Base-by-base conservation (phyloP, 805 yeast species). In the Groenewaldozyma tartarivorans region DNA sequence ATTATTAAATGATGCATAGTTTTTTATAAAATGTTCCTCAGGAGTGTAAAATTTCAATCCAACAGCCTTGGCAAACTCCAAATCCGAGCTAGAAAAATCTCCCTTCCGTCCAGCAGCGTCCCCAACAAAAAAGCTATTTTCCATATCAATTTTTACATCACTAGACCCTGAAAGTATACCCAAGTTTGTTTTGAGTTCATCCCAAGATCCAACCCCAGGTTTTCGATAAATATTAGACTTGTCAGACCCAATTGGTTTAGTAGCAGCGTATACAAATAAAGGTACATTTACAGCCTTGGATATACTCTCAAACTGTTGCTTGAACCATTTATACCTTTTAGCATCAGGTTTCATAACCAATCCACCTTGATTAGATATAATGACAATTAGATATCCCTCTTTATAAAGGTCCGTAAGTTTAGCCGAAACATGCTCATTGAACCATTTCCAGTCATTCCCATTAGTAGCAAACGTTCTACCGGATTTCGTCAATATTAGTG, bases 81-180 rank as follows among this genome's bases (percentile, higher is more conserved):
- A 59, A 58, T 90, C 98, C 37, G 82, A 74, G 50, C 83, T 87
- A 67, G 92, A 83, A 55, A 80, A 82, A 58, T 90, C 97, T 0
- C 54, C 58, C 1, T 56, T 53, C 40, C 97, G 67, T 1, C 97
- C 98, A 4, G 96, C 97, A 0, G 97, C 97, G 63, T 90, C 98
- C 4, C 98, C 98, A n/a, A 87, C 88, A 57, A 63, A 92, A 40
- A 78, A 66, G 38, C 84, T 73, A 6, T 59, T 48, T 0, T 55
- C 61, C 37, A 55, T 38, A 50, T 76, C 77, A 2, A 77, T 49
- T 5, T 43, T 42, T 2, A 52, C 52, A 0, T 48, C 39, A 9
- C 35, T 45, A 16, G 40, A n/a, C n/a, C n/a, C 44, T 4, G n/a
- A 5, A 20, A 40, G 38, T 3, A 45, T 36, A 13, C 51, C 43